These are phyloP conservation scores for Aegilops speltoides DNA, from an alignment of 176 grass and related monocot species.

Conservation along the genomic window DNA sequence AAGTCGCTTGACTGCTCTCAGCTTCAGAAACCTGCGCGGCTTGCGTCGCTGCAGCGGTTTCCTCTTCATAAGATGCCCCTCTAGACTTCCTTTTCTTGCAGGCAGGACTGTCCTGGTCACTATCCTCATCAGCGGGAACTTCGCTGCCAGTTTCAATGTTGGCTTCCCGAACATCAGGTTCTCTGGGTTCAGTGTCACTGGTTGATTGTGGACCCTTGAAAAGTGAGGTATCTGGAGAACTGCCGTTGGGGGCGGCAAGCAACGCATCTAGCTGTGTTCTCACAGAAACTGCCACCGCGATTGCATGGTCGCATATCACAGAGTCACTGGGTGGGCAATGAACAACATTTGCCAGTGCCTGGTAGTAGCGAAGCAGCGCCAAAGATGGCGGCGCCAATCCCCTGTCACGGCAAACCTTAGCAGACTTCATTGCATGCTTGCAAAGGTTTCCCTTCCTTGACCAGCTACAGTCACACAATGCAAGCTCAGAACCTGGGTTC, in stretches of 20 bases:
- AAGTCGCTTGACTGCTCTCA: slow-evolving; percentile 17
- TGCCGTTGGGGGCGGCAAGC: slow-evolving; percentile 18
- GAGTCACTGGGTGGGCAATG: slow-evolving; percentile 71
- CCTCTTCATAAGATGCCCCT: background rate
- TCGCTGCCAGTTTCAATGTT: slow-evolving; percentile 17
- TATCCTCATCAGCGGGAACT: background rate
- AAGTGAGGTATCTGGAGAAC: background rate
- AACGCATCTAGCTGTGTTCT: slow-evolving; percentile 65
- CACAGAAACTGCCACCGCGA: slow-evolving; percentile 74
- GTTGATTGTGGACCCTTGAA: slow-evolving; percentile 2
- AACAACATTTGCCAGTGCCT: slow-evolving; percentile 65
- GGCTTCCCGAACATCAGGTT: slow-evolving; percentile 1
- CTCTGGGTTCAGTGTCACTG: slow-evolving; percentile 35
- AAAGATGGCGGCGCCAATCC: slow-evolving; percentile 62
- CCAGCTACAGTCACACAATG: slow-evolving; percentile 84
- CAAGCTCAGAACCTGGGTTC: slow-evolving; percentile 83
- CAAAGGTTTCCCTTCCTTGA: slow-evolving; percentile 86
- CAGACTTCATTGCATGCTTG: slow-evolving; percentile 69
- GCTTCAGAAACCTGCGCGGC: slow-evolving; percentile 6
- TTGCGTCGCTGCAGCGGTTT: background rate
- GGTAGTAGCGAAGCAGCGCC: slow-evolving; percentile 59
- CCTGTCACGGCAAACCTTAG: slow-evolving; percentile 62
- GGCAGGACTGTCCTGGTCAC: background rate
- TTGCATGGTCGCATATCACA: slow-evolving; percentile 70
- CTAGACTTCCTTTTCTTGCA: slow-evolving; percentile 18